A percentile compares a stretch with the other conserved stretches of the same genome.
Evolutionary conservation across 352 stramenopile genomes (phyloP).

Genomic region (Pythium monospermum): DNA sequence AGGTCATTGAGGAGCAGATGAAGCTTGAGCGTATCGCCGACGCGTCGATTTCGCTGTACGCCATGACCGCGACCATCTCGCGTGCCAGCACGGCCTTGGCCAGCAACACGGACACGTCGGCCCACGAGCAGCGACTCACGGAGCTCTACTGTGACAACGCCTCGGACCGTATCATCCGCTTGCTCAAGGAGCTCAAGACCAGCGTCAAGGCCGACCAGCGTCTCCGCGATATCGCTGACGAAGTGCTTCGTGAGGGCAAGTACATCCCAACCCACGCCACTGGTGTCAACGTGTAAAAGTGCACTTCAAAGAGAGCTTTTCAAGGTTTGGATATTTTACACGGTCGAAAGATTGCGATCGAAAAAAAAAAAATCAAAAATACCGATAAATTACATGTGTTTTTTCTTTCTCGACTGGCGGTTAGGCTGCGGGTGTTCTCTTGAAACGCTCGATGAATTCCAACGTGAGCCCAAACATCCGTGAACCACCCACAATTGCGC

Average conservation of each 20-base stretch:
- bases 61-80: constrained; percentile 86
- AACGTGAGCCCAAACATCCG: constrained; percentile 18
- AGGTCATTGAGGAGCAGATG: constrained; percentile 85
- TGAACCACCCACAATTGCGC: constrained; percentile 10
- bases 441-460: constrained; percentile 18
- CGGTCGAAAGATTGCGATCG: constrained; percentile 18
- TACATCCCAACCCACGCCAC: constrained; percentile 79
- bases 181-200: constrained; percentile 61
- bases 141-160: constrained; percentile 77
- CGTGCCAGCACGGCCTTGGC: constrained; percentile 63
- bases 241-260: constrained; percentile 66
- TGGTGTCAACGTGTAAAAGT: constrained; percentile 52
- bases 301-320: not conserved
- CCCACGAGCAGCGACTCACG: constrained; percentile 75
- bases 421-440: too few relatives aligned
- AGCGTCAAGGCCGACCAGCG: constrained; percentile 57
- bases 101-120: constrained; percentile 43
- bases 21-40: constrained; percentile 83
- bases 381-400: constrained; percentile 21
- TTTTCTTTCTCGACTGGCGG: too few relatives aligned
- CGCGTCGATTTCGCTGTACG: constrained; percentile 76
- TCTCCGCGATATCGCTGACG: constrained; percentile 69
- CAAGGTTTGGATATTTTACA: too few relatives aligned
- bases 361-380: too few relatives aligned
- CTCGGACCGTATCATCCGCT: constrained; percentile 54